A percentile compares a stretch with the other conserved stretches of the same genome.
These are phyloP conservation scores for Penicillium sp. DNA, from an alignment of 2,329 filamentous ascomycete genomes.

Conservation along the genomic window DNA sequence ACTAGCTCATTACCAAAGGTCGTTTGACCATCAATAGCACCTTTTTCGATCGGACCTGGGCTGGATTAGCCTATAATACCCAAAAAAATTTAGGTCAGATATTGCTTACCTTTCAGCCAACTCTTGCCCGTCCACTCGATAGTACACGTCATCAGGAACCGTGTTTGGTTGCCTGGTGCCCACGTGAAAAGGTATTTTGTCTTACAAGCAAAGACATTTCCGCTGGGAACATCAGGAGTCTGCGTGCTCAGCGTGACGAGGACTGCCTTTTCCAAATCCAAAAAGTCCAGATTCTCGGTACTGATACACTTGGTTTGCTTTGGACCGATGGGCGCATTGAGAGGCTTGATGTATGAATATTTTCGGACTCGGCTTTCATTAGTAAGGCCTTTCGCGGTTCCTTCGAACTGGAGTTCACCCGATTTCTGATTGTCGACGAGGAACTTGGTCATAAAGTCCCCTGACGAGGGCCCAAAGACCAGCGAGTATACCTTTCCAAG, in stretches of 20 bases:
- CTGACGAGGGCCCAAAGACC: slow-evolving; percentile 79
- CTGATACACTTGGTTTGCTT: slow-evolving; percentile 94
- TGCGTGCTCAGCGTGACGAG: slow-evolving; percentile 80
- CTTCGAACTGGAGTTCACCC: slow-evolving; percentile 78
- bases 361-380: slow-evolving; percentile 72
- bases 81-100: not conserved
- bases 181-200: slow-evolving; percentile 94
- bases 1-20: slow-evolving; percentile 80
- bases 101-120: slow-evolving; percentile 81
- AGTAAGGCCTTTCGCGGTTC: slow-evolving; percentile 74
- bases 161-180: slow-evolving; percentile 82
- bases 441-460: slow-evolving; percentile 82
- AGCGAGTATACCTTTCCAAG: slow-evolving; percentile 88
- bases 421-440: slow-evolving; percentile 86
- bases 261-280: slow-evolving; percentile 85
- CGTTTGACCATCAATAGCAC: slow-evolving; percentile 84
- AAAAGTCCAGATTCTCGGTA: slow-evolving; percentile 75
- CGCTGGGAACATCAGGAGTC: slow-evolving; percentile 92
- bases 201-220: slow-evolving; percentile 87
- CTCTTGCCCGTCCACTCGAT: slow-evolving; percentile 98
- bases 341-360: slow-evolving; percentile 89
- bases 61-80: slow-evolving; percentile 29
- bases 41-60: slow-evolving; percentile 90
- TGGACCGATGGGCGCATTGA: slow-evolving; percentile 80
- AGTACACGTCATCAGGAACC: slow-evolving; percentile 81